Evolutionary conservation across 208 protist genomes (phyloP), one percentile per base, ranked within the genome.

Genomic region (Leishmania arabica): DNA sequence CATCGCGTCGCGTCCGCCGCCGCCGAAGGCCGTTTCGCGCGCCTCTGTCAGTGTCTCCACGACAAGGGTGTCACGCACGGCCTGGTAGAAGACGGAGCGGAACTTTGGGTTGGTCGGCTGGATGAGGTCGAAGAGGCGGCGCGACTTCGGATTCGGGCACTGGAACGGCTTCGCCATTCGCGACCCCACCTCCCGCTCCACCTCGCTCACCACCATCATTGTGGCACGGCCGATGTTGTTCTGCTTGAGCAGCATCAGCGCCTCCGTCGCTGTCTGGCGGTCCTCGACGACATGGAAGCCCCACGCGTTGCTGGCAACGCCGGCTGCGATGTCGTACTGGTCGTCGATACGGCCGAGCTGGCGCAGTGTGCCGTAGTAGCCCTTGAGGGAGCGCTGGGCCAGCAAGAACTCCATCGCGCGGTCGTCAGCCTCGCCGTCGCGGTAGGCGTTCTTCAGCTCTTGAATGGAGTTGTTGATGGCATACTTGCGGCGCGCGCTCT

Each of bases 271-370:
- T 11, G 95, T 97, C 5, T 92, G 86, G 7, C 93, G 93, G 65
- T 95, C 99, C 75, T 99, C 98, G 1, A 99, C 99, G 9, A 99
- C 99, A 84, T 99, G 98, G 79, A 98, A 93, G 78, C 99, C 95
- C 77, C 99, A 96, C n/a, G 89, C 89, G 69, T 97, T 98, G 65
- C 96, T 98, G 13, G 97, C 99, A 17, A 99, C 99, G 3, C 98
- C 99, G 21, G 99, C 97, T 11, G 99, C 99, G 49, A 99, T 90
- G 87, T 99, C 99, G 88, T 99, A 99, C 72, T 90, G 86, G 62
- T 92, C 90, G 54, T 99, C 96, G 74, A 99, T 99, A 31, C 93
- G 90, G 72, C 99, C 99, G 5, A 99, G 93, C 85, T 99, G 96
- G 21, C 99, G 99, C 40, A 99, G 91, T 34, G 99, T 97, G 51